Evolutionary conservation across 257 asterid species (phyloP).

Genomic region (Penstemon barbatus): DNA sequence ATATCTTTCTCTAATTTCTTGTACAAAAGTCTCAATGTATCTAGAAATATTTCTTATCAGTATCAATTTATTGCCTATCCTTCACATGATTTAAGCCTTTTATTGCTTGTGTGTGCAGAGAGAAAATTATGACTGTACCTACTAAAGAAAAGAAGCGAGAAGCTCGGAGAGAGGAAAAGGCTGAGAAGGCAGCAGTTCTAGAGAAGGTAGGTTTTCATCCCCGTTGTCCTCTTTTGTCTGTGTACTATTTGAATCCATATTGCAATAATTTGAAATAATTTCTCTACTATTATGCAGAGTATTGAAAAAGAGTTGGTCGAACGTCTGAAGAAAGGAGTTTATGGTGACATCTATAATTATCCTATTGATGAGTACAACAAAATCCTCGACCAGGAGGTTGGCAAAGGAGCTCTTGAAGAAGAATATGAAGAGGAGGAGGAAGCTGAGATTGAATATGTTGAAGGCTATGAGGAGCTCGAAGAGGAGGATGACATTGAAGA

Average conservation of each 20-base stretch:
- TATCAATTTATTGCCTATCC: not conserved
- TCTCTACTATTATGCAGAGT: slow-evolving; percentile 43
- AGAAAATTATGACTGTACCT: slow-evolving; percentile 83
- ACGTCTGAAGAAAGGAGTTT: slow-evolving; percentile 69
- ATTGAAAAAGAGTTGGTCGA: slow-evolving; percentile 87
- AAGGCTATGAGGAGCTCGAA: slow-evolving; percentile 89
- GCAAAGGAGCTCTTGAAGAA: slow-evolving; percentile 40
- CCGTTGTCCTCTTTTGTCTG: not conserved
- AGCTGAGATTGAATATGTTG: slow-evolving; percentile 69
- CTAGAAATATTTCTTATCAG: not conserved
- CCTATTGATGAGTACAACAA: slow-evolving; percentile 54
- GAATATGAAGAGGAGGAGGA: slow-evolving; percentile 71
- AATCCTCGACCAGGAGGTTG: slow-evolving; percentile 56
- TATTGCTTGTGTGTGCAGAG: slow-evolving; percentile 51
- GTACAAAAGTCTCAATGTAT: too few species aligned
- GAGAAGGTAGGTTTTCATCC: slow-evolving; percentile 51
- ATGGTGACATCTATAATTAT: slow-evolving; percentile 71
- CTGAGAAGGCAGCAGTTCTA: slow-evolving; percentile 76
- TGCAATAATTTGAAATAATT: slow-evolving; percentile 20
- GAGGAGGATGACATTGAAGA: slow-evolving; percentile 95
- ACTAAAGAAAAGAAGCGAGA: slow-evolving; percentile 78
- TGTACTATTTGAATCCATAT: not conserved
- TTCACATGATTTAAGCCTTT: slow-evolving; percentile 20
- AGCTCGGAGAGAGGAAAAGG: slow-evolving; percentile 87
- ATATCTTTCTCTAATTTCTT: too few species aligned